Base-by-base conservation (phyloP, 148 eudicot genomes). In the Chenopodium album region DNA sequence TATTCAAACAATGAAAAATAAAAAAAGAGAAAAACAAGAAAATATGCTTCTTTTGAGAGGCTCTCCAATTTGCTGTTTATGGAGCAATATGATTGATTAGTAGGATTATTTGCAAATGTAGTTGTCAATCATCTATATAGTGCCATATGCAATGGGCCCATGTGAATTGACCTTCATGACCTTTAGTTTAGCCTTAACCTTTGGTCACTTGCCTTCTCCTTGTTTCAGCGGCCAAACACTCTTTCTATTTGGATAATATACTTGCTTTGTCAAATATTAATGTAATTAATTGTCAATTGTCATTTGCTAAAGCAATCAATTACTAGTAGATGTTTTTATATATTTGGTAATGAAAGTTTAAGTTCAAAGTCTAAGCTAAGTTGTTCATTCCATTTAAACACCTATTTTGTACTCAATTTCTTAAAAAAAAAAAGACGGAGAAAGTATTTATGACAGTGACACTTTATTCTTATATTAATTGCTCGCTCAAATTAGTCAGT, bases 81-180 rank as follows among this genome's bases (percentile, higher is more conserved):
- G 76, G 76, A 11, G 17, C 50, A 37, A 1, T 72, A 47, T 41
- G 12, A 46, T 29, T 76, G 63, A 1, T 68, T 48, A 9, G 56
- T 29, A 34, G 50, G 47, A 23, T 37, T 78, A 69, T 79, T 22
- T 72, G 52, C 11, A 69, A 32, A 41, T 32, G 66, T 52, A 70
- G 44, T 26, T 54, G 65, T 79, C 66, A 79, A 69, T 65, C 73
- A 75, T 34, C 26, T 50, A 75, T 6, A 54, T 81, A 29, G 9
- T 75, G 72, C 37, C 73, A 74, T 64, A 80, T 74, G 78, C 46
- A 20, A 10, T 47, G 78, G 79, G 60, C 74, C 79, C 79, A 48
- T 6, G 1, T 54, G 28, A 68, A 68, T 68, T 76, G 78, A 76
- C 78, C 50, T 7, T 34, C 8, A 74, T 9, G 78, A 76, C 78